phyloP scores from a whole-genome alignment of 129 eudicot species.

The Mikania micrantha region DNA sequence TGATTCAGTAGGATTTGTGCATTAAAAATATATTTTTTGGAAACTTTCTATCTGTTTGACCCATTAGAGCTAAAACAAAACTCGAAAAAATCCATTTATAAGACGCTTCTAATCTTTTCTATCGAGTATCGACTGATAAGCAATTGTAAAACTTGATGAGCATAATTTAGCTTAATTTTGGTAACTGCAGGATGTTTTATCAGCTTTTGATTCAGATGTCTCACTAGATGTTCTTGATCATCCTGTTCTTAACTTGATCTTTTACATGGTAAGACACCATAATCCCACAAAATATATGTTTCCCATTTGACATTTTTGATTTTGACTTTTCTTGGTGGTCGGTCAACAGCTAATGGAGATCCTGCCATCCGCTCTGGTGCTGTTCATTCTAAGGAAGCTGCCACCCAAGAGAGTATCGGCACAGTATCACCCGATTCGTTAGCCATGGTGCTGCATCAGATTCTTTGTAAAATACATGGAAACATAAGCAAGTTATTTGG shows the following conservation, averaged over 20 bases:
- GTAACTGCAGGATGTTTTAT: slow-evolving; percentile 49
- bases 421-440: slow-evolving; percentile 69
- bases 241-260: slow-evolving; percentile 69
- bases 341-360: slow-evolving; percentile 71
- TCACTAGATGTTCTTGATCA: slow-evolving; percentile 68
- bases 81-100: background rate
- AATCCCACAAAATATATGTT: background rate
- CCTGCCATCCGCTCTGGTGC: slow-evolving; percentile 83
- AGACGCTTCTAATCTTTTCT: no score
- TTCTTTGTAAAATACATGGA: slow-evolving; percentile 16
- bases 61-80: background rate
- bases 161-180: background rate
- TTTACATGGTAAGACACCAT: slow-evolving; percentile 59
- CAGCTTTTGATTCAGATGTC: slow-evolving; percentile 75
- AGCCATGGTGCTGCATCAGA: background rate
- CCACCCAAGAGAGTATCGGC: slow-evolving; percentile 80
- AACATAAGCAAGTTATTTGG: slow-evolving; percentile 10
- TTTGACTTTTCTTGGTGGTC: slow-evolving; percentile 6
- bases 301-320: background rate
- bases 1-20: background rate
- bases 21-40: background rate
- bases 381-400: slow-evolving; percentile 70
- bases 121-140: no score
- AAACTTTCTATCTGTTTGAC: background rate
- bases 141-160: background rate